Evolutionary conservation across 495 filamentous ascomycete genomes (phyloP).

Genomic region (Aspergillus sparsus): DNA sequence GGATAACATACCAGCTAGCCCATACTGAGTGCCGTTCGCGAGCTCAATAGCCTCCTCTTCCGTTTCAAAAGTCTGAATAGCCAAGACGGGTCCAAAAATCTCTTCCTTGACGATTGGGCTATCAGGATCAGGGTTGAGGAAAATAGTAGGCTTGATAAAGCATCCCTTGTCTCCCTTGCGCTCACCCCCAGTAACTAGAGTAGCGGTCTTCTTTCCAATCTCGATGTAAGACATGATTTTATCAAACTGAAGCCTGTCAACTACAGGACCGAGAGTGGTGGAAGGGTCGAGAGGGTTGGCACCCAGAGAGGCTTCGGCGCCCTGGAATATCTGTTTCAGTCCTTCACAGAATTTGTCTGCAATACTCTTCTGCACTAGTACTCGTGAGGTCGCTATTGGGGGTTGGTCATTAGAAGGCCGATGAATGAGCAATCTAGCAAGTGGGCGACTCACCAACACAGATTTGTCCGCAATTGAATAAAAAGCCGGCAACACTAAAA

Average conservation of each 20-base stretch:
- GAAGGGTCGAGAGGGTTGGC: slow-evolving; percentile 6
- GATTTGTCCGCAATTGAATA: slow-evolving; percentile 59
- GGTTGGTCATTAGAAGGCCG: background rate
- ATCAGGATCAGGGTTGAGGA: slow-evolving; percentile 33
- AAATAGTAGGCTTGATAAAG: slow-evolving; percentile 49
- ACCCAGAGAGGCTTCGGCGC: background rate
- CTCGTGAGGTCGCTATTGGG: slow-evolving; percentile 11
- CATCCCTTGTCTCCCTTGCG: slow-evolving; percentile 34
- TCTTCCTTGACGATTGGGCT: slow-evolving; percentile 39
- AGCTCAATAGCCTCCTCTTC: slow-evolving; percentile 38
- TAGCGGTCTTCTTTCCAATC: slow-evolving; percentile 68
- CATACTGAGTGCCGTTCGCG: slow-evolving; percentile 39
- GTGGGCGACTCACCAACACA: slow-evolving; percentile 10
- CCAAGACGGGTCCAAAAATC: slow-evolving; percentile 46
- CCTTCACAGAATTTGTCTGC: slow-evolving; percentile 57
- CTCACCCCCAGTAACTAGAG: slow-evolving; percentile 11
- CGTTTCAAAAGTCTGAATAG: slow-evolving; percentile 37
- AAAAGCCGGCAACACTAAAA: slow-evolving; percentile 3
- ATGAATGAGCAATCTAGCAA: background rate
- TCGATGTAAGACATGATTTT: slow-evolving; percentile 89
- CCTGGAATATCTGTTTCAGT: background rate
- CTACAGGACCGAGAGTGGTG: slow-evolving; percentile 57
- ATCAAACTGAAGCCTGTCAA: slow-evolving; percentile 42
- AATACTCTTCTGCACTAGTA: slow-evolving; percentile 41
- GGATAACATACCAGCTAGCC: slow-evolving; percentile 40